Evolutionary conservation across 768 basidiomycete genomes (phyloP).

Genomic region (Rhodosporidiobolus odoratus): DNA sequence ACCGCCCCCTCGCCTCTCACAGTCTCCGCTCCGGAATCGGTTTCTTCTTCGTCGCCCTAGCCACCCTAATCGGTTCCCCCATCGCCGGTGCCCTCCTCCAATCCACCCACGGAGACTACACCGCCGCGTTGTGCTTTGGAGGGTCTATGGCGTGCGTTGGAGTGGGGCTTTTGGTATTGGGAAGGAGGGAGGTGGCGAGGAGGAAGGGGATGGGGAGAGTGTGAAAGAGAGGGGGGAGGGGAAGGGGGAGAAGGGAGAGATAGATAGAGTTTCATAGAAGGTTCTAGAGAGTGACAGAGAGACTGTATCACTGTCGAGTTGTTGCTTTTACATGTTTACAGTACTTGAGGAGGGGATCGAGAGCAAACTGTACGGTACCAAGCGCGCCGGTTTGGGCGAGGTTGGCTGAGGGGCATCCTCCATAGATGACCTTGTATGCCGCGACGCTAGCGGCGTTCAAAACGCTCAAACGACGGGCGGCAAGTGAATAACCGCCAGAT

Average conservation of each 20-base stretch:
- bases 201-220: slow-evolving; percentile 3
- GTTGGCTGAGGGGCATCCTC: no score
- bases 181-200: background rate
- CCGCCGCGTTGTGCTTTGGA: slow-evolving; percentile 29
- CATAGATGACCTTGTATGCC: no score
- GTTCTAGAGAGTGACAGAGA: background rate
- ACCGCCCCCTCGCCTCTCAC: no score
- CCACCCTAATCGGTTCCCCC: slow-evolving; percentile 32
- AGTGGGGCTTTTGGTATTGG: background rate
- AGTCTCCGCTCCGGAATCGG: slow-evolving; percentile 35
- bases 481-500: no score
- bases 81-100: slow-evolving; percentile 36
- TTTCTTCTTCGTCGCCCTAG: slow-evolving; percentile 34
- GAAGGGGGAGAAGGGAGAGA: background rate
- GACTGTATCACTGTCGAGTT: background rate
- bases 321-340: background rate
- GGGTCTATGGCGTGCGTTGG: slow-evolving; percentile 10
- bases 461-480: no score
- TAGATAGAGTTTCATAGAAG: background rate
- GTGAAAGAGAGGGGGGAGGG: background rate
- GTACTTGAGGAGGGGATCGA: no score
- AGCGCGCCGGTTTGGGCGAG: no score
- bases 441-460: no score
- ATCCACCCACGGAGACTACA: slow-evolving; percentile 21
- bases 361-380: no score